Evolutionary conservation across 176 grass and related monocot species (phyloP), one percentile per base, ranked within the genome.

Genomic region (Hyparrhenia diplandra): DNA sequence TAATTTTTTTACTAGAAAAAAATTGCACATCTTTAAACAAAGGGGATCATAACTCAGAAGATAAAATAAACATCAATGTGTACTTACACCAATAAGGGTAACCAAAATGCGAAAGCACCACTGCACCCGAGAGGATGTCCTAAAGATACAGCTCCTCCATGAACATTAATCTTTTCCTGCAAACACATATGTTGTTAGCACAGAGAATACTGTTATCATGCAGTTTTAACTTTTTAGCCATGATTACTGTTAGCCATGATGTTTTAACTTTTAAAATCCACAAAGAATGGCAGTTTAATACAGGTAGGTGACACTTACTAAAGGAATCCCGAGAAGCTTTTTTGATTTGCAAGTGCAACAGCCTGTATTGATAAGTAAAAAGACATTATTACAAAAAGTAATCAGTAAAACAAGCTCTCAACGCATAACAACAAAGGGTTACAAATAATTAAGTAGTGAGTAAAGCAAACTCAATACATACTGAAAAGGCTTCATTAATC

Each of bases 331-430:
- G 5, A 98, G 92, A 94, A 98, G 92, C 82, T 98, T 98, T 98
- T 98, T 75, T 98, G 95, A 67, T 98, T 98, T 92, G 95, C 90
- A 60, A 94, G 95, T 47, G 95, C 95, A 78, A 98, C 95, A 79
- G 84, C 90, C 95, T 98, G 75, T 8, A 32, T 59, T 81, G 6
- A 85, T 13, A 80, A 82, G 35, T 37, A 75, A 31, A 64, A 83
- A 85, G 21, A 67, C n/a, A 47, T 73, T 42, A 74, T 8, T 60
- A 21, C 3, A 75, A 30, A 39, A 80, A 23, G 0, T 17, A 45
- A 18, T 10, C 37, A 77, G 2, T 82, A 46, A n/a, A 57, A 57
- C 21, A 57, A 57, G n/a, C 18, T n/a, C 7, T 54, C 51, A 54
- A 23, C 10, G 52, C 52, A 57, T 57, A 57, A 55, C 51, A n/a